Percentiles rank a stretch among this genome's conserved stretches.
phyloP scores from a whole-genome alignment of 306 rosid genomes.

The Geum urbanum region DNA sequence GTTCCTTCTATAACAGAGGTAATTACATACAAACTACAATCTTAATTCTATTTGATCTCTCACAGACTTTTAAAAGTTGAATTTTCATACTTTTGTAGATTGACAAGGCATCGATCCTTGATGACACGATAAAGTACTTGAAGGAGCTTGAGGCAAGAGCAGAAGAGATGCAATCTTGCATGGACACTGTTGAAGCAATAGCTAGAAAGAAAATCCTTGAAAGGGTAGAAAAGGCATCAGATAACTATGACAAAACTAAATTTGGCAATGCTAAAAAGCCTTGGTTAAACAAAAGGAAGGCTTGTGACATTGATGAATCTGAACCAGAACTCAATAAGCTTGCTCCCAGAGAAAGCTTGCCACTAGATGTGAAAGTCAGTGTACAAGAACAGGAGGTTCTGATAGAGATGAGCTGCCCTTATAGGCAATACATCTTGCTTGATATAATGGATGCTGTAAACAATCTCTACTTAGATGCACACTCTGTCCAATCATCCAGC shows the following conservation, averaged over 20 bases:
- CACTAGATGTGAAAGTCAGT: slow-evolving; percentile 51
- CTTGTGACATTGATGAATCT: slow-evolving; percentile 43
- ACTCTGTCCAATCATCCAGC: slow-evolving; percentile 65
- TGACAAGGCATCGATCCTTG: slow-evolving; percentile 57
- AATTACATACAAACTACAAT: slow-evolving; percentile 11
- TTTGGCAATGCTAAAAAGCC: slow-evolving; percentile 32
- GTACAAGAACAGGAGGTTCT: slow-evolving; percentile 56
- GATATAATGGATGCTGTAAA: slow-evolving; percentile 70
- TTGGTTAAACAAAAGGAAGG: slow-evolving; percentile 65
- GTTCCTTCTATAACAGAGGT: slow-evolving; percentile 63
- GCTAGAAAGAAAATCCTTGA: slow-evolving; percentile 43
- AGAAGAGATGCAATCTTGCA: slow-evolving; percentile 66
- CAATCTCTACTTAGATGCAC: slow-evolving; percentile 59
- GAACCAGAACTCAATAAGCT: slow-evolving; percentile 28
- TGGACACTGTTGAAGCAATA: slow-evolving; percentile 45
- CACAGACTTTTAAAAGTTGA: slow-evolving; percentile 10
- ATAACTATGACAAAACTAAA: slow-evolving; percentile 41
- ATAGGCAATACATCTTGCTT: slow-evolving; percentile 63
- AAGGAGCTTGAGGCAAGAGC: slow-evolving; percentile 70
- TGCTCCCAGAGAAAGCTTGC: slow-evolving; percentile 28
- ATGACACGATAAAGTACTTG: slow-evolving; percentile 59
- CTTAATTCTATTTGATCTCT: not conserved
- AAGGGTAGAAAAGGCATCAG: slow-evolving; percentile 58
- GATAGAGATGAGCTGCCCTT: slow-evolving; percentile 72
- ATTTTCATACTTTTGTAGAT: slow-evolving; percentile 35